Conservation (phyloP, 2,329 filamentous ascomycete genomes). For the Tetracladium maxilliforme region DNA sequence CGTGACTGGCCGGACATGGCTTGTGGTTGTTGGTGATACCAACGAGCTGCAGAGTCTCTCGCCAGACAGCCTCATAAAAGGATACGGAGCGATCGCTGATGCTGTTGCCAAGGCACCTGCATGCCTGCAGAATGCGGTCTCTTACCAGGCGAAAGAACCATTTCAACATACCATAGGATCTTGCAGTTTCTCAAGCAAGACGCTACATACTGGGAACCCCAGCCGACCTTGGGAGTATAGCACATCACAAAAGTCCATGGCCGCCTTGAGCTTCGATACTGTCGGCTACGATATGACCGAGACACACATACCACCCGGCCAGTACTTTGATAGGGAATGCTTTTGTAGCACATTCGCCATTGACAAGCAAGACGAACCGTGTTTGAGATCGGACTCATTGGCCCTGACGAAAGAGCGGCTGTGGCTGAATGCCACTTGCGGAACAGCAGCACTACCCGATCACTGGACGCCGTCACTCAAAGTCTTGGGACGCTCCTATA, state of each 20-base stretch:
- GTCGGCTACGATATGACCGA: slow-evolving; percentile 14
- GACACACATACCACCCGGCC: too few species aligned
- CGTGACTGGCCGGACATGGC: slow-evolving; percentile 15
- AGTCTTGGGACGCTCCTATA: slow-evolving; percentile 12
- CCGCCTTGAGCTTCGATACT: slow-evolving; percentile 15
- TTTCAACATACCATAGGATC: slow-evolving; percentile 14
- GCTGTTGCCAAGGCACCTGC: slow-evolving; percentile 12
- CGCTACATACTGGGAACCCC: slow-evolving; percentile 14
- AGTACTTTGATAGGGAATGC: slow-evolving; percentile 15
- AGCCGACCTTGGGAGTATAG: slow-evolving; percentile 17
- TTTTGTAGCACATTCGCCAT: slow-evolving; percentile 13
- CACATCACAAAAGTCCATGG: slow-evolving; percentile 10
- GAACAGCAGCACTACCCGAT: too few species aligned
- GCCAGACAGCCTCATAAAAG: slow-evolving; percentile 11
- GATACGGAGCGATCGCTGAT: slow-evolving; percentile 11
- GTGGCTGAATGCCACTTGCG: slow-evolving; percentile 17
- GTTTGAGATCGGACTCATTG: slow-evolving; percentile 8
- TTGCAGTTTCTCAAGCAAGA: slow-evolving; percentile 13
- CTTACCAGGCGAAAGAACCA: too few species aligned
- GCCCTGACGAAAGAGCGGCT: slow-evolving; percentile 13
- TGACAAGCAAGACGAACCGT: slow-evolving; percentile 7
- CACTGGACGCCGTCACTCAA: slow-evolving; percentile 14
- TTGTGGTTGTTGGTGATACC: slow-evolving; percentile 15
- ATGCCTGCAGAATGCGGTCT: slow-evolving; percentile 11
- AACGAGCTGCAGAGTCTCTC: slow-evolving; percentile 11